phyloP scores from a whole-genome alignment of 805 yeast genomes.

The Candida berthetii region DNA sequence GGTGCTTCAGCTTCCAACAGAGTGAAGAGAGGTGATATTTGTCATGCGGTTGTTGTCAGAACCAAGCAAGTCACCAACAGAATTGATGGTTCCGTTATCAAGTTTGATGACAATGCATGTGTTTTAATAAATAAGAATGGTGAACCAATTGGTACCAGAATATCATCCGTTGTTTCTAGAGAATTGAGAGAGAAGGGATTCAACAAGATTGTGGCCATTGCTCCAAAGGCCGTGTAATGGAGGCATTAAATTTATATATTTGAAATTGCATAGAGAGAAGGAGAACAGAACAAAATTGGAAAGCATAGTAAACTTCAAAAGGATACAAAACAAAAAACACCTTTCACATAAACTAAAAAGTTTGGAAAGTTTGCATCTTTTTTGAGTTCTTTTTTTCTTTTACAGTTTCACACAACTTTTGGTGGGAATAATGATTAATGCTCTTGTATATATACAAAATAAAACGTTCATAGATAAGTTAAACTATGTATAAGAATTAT shows the following conservation, averaged over 20 bases:
- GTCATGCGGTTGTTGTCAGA: slow-evolving; percentile 93
- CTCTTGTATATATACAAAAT: neutral
- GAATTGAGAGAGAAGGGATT: slow-evolving; percentile 80
- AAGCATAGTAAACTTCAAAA: too few relatives aligned
- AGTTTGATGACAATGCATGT: slow-evolving; percentile 96
- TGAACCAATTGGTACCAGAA: slow-evolving; percentile 94
- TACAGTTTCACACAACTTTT: too few relatives aligned
- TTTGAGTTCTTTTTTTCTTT: too few relatives aligned
- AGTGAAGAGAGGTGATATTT: slow-evolving; percentile 92
- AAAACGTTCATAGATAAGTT: too few relatives aligned
- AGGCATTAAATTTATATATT: slow-evolving; percentile 1
- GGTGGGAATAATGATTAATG: neutral
- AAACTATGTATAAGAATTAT: too few relatives aligned
- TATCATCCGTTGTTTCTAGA: slow-evolving; percentile 83
- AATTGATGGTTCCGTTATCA: slow-evolving; percentile 78
- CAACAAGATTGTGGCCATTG: slow-evolving; percentile 83
- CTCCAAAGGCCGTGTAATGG: slow-evolving; percentile 79
- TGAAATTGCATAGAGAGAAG: slow-evolving; percentile 6
- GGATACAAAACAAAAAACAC: too few relatives aligned
- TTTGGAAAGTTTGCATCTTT: too few relatives aligned
- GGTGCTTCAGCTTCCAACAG: slow-evolving; percentile 72
- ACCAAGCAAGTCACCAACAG: slow-evolving; percentile 74
- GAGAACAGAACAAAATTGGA: too few relatives aligned
- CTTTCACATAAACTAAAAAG: too few relatives aligned
- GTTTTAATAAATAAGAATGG: slow-evolving; percentile 87